phyloP scores from a whole-genome alignment of 164 flowering plant species.

The Euptelea pleiosperma region DNA sequence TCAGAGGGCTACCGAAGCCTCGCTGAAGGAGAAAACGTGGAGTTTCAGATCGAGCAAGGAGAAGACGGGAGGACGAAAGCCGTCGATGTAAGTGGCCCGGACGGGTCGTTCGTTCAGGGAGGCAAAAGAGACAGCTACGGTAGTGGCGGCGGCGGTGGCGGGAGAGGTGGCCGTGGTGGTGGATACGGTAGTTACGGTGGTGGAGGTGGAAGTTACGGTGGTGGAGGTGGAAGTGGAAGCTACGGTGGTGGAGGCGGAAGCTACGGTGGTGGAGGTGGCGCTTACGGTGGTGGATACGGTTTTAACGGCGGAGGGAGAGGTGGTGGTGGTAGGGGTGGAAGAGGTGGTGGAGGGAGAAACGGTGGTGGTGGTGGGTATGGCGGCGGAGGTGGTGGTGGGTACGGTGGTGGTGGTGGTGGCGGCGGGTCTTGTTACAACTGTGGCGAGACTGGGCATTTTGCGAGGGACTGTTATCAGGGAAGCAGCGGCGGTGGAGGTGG shows the following conservation, averaged over 20 bases:
- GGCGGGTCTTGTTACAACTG: conserved; percentile 18
- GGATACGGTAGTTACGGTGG: conserved; percentile 30
- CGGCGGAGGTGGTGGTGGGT: conserved; percentile 12
- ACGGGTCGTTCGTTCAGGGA: conserved; percentile 54
- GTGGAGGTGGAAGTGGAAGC: conserved; percentile 34
- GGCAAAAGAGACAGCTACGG: conserved; percentile 25
- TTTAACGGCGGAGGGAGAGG: conserved; percentile 22
- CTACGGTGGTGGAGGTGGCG: conserved; percentile 32
- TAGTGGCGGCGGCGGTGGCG: conserved; percentile 39
- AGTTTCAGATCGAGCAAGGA: conserved; percentile 56
- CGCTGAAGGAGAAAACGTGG: conserved; percentile 71
- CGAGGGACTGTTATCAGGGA: conserved; percentile 14
- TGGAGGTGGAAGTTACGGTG: conserved; percentile 27
- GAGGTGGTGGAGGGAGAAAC: conserved; percentile 8
- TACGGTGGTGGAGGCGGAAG: conserved; percentile 31
- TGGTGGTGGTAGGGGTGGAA: conserved; percentile 15
- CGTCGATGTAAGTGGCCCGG: conserved; percentile 80
- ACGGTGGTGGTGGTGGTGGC: conserved; percentile 15
- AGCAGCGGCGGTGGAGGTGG: background rate
- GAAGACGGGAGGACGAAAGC: conserved; percentile 75
- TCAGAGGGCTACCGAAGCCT: conserved; percentile 81
- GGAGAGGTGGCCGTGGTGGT: conserved; percentile 27
- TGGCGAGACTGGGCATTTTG: conserved; percentile 21
- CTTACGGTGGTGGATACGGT: conserved; percentile 20
- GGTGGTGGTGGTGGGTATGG: conserved; percentile 16